Evolutionary conservation across 2,329 filamentous ascomycete species (phyloP), one percentile per base, ranked within the genome.

Genomic region (Epichloe bromicola): DNA sequence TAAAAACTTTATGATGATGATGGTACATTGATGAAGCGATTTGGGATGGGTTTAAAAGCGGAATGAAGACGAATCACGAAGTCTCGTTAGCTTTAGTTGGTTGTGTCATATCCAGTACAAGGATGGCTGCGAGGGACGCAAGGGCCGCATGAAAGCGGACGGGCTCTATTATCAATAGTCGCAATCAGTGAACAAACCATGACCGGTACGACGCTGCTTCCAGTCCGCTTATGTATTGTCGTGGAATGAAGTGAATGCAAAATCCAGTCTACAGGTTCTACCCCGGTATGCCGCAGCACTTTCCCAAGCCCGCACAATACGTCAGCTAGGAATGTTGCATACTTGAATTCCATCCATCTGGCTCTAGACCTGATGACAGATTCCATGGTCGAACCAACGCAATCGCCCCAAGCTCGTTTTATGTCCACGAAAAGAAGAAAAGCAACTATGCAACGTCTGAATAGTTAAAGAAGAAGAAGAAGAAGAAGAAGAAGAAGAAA

Each of bases 21-120:
- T 60, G 60, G 60, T 54, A 63, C 55, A 65, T 58, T 64, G 60
- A 61, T 65, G 61, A 60, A 12, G 30, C n/a, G 8, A 44, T 30
- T 20, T 15, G 10, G 36, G 3, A 48, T 19, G 23, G 48, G 23
- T 11, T 11, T 54, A 60, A 53, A 59, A 57, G 53, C 53, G 55
- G 55, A 56, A 55, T 56, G 52, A 56, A 57, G 59, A 62, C 57
- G 58, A 55, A 14, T 36, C 3, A 42, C 40, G 1, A 5, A 42
- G 19, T 26, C 17, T 20, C 26, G 8, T 30, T 30, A 30, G 37
- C 11, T 42, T 26, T 2, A 17, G 5, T 26, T 20, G 11, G 5
- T 26, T 26, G 40, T 10, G 19, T 5, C 17, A 42, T 40, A 19
- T 42, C 19, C 19, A 4, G 3, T 12, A 10, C 19, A 6, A 42